phyloP scores from a whole-genome alignment of 2,329 filamentous ascomycete species.

The Ciborinia camelliae region DNA sequence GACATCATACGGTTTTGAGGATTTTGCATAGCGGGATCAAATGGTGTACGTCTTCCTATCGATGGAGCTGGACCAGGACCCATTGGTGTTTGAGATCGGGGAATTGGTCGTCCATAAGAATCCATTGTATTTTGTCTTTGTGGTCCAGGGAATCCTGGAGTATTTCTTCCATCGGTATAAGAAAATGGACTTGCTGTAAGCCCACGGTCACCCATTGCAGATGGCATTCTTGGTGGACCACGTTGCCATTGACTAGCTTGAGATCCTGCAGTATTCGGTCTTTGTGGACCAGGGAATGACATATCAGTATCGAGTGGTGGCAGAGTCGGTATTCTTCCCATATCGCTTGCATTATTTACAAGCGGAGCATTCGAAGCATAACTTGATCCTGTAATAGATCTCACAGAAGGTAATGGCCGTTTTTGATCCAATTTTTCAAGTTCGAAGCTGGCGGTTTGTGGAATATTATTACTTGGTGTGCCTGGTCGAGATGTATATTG shows the following conservation, averaged over 20 bases:
- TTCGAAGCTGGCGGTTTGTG: constrained; percentile 46
- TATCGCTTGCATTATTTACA: constrained; percentile 55
- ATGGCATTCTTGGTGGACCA: constrained; percentile 33
- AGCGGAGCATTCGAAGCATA: constrained; percentile 64
- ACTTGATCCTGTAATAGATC: constrained; percentile 53
- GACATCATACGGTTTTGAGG: constrained; percentile 10
- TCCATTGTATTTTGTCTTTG: constrained; percentile 25
- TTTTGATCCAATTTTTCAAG: constrained; percentile 52
- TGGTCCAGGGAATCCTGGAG: constrained; percentile 8
- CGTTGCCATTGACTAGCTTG: constrained; percentile 31
- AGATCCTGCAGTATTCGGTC: constrained; percentile 32
- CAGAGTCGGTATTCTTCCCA: constrained; percentile 46
- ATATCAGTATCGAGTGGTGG: constrained; percentile 29
- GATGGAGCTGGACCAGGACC: constrained; percentile 28
- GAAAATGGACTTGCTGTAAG: constrained; percentile 35
- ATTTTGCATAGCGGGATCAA: constrained; percentile 24
- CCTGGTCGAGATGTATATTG: constrained; percentile 58
- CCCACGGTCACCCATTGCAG: constrained; percentile 32
- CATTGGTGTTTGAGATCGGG: constrained; percentile 33
- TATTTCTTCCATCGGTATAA: constrained; percentile 27
- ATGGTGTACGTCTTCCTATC: constrained; percentile 32
- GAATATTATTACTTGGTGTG: constrained; percentile 44
- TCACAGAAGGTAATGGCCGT: constrained; percentile 46
- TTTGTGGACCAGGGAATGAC: constrained; percentile 29
- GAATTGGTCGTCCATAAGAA: constrained; percentile 31